Conservation (phyloP, 768 basidiomycete genomes). For the Tylopilus sp. region DNA sequence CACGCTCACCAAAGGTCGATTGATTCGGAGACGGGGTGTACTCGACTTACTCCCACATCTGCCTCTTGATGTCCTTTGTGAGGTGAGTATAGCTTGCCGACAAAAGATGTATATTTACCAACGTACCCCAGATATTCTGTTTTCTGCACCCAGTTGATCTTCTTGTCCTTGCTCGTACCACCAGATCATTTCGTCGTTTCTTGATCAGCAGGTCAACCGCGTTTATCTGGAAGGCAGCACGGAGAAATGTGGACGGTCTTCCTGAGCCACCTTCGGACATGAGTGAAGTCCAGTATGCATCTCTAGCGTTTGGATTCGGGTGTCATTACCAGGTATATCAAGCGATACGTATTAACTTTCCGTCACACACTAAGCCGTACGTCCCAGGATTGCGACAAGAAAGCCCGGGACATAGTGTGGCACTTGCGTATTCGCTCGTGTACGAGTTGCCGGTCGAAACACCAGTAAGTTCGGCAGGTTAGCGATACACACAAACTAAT, state of each 20-base stretch:
- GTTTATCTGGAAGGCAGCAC: constrained; percentile 34
- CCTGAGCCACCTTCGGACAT: constrained; percentile 46
- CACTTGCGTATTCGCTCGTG: constrained; percentile 33
- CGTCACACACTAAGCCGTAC: neutral
- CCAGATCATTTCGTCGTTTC: constrained; percentile 37
- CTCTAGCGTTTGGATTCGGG: constrained; percentile 44
- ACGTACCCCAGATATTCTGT: constrained; percentile 37
- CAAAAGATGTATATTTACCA: neutral
- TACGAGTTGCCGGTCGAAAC: constrained; percentile 22
- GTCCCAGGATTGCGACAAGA: constrained; percentile 22
- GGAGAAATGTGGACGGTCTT: constrained; percentile 35
- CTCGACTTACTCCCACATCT: constrained; percentile 35
- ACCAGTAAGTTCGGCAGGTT: constrained; percentile 18
- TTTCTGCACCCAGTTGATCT: constrained; percentile 45
- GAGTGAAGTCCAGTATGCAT: constrained; percentile 48
- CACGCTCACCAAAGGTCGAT: neutral
- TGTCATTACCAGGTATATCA: constrained; percentile 37
- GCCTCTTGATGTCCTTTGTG: constrained; percentile 28
- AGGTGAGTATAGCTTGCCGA: constrained; percentile 9
- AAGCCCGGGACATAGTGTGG: constrained; percentile 29
- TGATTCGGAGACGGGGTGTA: constrained; percentile 16
- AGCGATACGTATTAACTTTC: neutral
- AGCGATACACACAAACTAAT: neutral
- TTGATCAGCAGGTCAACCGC: constrained; percentile 33
- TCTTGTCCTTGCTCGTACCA: constrained; percentile 42